Base-by-base conservation (phyloP, 2,329 filamentous ascomycete species). In the Colletotrichum scovillei region DNA sequence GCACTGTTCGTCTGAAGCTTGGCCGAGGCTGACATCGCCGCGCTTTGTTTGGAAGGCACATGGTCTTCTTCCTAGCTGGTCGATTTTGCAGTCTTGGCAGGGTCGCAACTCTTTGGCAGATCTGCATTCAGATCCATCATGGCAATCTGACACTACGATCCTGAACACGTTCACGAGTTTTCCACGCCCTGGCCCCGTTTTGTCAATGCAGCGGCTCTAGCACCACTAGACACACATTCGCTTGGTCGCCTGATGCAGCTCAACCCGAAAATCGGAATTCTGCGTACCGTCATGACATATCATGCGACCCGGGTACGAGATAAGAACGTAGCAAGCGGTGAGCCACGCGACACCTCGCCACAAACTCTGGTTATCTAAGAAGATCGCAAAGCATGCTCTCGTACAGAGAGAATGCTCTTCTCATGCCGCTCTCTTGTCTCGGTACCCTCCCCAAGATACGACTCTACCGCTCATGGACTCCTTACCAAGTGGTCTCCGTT, bases 271-370 rank as follows among this genome's bases (percentile, higher is more conserved):
- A 9, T 70, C 53, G 53, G 65, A 38, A 19, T 32, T 64, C 55
- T 38, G 60, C 42, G 58, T 30, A 57, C 62, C 12, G 28, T 26
- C 19, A 46, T 19, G 53, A 30, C 56, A 57, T 26, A 60, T 73
- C 70, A 73, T 55, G 52, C 70, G 70, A 73, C 60, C 55, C 26
- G 30, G 70, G 55, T 9, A 63, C 26, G 24, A 70, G 59, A 73
- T 70, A 73, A 73, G 60, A 46, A 65, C 32, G 46, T 35, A 59
- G 59, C 70, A 30, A 42, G 70, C 67, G 60, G 46, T 69, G 67
- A 73, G 30, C 67, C 70, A 73, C 67, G 70, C 70, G 67, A 70
- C 59, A 73, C 70, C 42, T 35, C 30, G 46, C 14, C 26, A 22
- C 11, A 3, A 32, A 60, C 30, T 49, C 46, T 26, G 14, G 35